Evolutionary conservation across 2,329 filamentous ascomycete genomes (phyloP).

Genomic region (Ophiognomonia clavigignenti-juglandacearum): DNA sequence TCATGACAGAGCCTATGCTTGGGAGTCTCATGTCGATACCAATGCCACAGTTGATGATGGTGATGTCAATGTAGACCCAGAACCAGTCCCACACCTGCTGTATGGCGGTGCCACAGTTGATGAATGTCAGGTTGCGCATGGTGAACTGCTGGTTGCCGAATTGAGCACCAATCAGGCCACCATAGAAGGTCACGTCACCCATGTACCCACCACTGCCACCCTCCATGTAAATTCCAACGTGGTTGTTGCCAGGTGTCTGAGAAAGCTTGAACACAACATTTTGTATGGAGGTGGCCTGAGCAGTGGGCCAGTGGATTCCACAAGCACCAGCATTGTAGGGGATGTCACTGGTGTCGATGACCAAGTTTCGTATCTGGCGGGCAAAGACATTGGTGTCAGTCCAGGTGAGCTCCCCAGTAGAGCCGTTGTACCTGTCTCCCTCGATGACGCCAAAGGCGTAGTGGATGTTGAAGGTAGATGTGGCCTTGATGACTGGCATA

Average conservation of each 20-base stretch:
- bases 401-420: conserved; percentile 37
- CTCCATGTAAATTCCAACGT: conserved; percentile 58
- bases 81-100: conserved; percentile 73
- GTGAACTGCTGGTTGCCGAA: conserved; percentile 68
- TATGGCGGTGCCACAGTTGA: conserved; percentile 59
- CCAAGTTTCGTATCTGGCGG: conserved; percentile 53
- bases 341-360: conserved; percentile 51
- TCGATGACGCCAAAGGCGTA: conserved; percentile 41
- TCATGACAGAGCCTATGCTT: conserved; percentile 67
- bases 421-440: conserved; percentile 37
- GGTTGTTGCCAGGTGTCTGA: conserved; percentile 38
- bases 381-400: conserved; percentile 56
- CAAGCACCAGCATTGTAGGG: conserved; percentile 37
- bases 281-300: conserved; percentile 57
- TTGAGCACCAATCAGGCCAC: conserved; percentile 55
- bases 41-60: conserved; percentile 56
- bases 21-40: conserved; percentile 62
- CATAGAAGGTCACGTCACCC: conserved; percentile 66
- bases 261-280: conserved; percentile 54
- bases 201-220: conserved; percentile 63
- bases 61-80: conserved; percentile 65
- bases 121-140: conserved; percentile 62
- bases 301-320: conserved; percentile 65
- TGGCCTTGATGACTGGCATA: conserved; percentile 51
- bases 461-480: conserved; percentile 35